Evolutionary conservation across 2,329 filamentous ascomycete species (phyloP).

Genomic region (Albophoma yamanashiensis): DNA sequence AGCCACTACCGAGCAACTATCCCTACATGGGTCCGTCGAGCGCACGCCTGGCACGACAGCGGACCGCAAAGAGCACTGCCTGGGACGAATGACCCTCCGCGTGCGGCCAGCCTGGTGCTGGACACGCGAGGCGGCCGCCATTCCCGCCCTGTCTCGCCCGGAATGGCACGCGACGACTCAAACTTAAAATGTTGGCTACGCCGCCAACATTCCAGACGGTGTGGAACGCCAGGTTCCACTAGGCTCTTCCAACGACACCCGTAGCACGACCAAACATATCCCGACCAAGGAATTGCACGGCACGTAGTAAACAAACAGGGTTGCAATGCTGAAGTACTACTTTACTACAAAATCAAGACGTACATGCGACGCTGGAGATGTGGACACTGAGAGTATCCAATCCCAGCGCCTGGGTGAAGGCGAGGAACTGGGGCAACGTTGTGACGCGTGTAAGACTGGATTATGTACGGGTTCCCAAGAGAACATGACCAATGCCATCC

Average conservation of each 20-base stretch:
- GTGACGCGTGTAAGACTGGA: slow-evolving; percentile 6
- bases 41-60: not conserved
- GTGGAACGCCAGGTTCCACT: not conserved
- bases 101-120: not conserved
- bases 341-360: slow-evolving; percentile 19
- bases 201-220: not conserved
- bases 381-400: slow-evolving; percentile 8
- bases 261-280: too few species aligned
- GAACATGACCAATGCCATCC: not conserved
- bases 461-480: slow-evolving; percentile 6
- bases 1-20: not conserved
- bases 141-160: not conserved
- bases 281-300: not conserved
- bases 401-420: slow-evolving; percentile 11
- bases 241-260: not conserved
- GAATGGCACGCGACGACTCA: not conserved
- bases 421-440: slow-evolving; percentile 10
- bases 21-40: not conserved
- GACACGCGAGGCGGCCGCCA: not conserved
- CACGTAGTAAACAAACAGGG: not conserved
- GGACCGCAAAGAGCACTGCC: not conserved
- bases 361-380: slow-evolving; percentile 6
- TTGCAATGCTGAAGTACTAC: slow-evolving; percentile 20
- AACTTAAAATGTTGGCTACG: not conserved
- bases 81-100: not conserved